A percentile compares a stretch with the other conserved stretches of the same genome.
These are phyloP conservation scores for Vaccinium macrocarpon DNA, from an alignment of 148 eudicot species.

Conservation along the genomic window DNA sequence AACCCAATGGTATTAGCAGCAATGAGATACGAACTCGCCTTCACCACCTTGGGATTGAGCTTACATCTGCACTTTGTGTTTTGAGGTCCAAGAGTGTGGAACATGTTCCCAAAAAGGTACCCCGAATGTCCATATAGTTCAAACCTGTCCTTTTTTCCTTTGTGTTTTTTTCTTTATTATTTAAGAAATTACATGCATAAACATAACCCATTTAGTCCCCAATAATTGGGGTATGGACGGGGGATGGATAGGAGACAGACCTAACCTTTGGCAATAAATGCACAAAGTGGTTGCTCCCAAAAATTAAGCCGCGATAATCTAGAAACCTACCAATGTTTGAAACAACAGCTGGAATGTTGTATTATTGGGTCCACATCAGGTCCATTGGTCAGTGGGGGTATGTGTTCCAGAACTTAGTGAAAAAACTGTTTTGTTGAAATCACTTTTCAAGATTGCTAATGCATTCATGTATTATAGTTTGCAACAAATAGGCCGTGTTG, in stretches of 20 bases:
- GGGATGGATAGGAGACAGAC: no score
- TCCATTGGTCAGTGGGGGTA: neutral
- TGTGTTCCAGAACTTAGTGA: neutral
- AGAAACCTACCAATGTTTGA: neutral
- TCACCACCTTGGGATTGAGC: slow-evolving; percentile 68
- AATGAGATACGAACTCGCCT: slow-evolving; percentile 52
- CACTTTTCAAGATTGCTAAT: neutral
- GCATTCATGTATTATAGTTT: neutral
- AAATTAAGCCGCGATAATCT: neutral
- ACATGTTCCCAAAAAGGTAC: slow-evolving; percentile 30
- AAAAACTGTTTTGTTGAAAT: neutral
- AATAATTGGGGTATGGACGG: no score
- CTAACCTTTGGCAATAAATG: no score
- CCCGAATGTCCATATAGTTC: neutral
- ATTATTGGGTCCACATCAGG: neutral
- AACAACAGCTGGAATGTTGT: neutral
- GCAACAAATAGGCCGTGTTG: neutral
- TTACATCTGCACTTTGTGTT: slow-evolving; percentile 54
- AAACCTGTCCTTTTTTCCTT: neutral
- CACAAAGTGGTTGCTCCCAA: no score
- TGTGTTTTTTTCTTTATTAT: neutral
- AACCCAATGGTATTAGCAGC: slow-evolving; percentile 20
- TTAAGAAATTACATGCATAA: no score
- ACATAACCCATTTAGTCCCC: no score
- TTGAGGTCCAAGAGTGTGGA: slow-evolving; percentile 49